Evolutionary conservation across 108 stramenopile species (phyloP), one percentile per base, ranked within the genome.

Genomic region (Epipyxis sp.): DNA sequence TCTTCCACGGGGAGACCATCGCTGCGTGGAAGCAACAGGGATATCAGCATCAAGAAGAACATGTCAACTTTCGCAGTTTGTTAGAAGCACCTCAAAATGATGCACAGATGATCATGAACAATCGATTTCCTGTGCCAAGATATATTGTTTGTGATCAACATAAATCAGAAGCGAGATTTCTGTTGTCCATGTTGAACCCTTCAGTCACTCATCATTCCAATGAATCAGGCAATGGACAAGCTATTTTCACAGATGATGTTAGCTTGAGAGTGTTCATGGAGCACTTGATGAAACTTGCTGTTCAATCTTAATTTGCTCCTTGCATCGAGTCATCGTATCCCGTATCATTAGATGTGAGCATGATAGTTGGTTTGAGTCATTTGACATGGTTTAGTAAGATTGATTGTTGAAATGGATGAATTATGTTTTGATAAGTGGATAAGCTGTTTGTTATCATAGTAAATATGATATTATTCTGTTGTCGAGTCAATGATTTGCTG

Each of bases 91-190:
- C 97, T 32, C 93, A 95, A 80, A 88, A 91, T 16, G 99, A 99
- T 85, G 97, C 97, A 0, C 95, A 96, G 85, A 77, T 89, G 61
- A 97, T 98, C 77, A 99, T 99, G 96, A 94, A 95, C 83, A 87
- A 89, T 80, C 94, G 97, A 29, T 97, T 96, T 81, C 95, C 94
- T 30, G 92, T 97, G 39, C 96, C 96, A 13, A 90, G 97, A 50
- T 99, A 96, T 89, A 97, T 99, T 84, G 94, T 98, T 54, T 96
- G 95, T 79, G 99, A 99, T 88, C 96, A 98, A 87, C 94, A 97
- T 87, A 98, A 99, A 85, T 90, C 89, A 35, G 96, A 98, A 82
- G 95, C 95, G 25, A 91, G 99, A 32, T 99, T 98, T 86, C 89
- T 99, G 69, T 94, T 99, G 92, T 95, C 96, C 69, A 95, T 95